Evolutionary conservation across 306 rosid genomes (phyloP).

Genomic region (Gastrolobium bilobum): DNA sequence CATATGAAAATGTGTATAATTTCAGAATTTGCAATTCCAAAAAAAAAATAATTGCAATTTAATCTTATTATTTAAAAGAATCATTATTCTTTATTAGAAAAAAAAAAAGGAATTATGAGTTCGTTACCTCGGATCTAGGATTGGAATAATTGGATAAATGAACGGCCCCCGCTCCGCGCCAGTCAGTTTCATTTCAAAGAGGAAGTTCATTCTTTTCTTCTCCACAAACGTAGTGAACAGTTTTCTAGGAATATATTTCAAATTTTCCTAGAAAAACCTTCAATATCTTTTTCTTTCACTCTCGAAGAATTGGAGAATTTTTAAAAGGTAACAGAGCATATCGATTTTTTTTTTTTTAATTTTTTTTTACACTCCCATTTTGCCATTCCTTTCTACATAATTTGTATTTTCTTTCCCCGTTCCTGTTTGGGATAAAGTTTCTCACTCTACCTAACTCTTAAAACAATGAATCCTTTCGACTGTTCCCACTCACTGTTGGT

Average conservation of each 20-base stretch:
- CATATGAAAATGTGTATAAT: neutral
- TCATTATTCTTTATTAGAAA: neutral
- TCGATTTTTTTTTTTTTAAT: slow-evolving; percentile 9
- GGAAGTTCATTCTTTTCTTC: slow-evolving; percentile 15
- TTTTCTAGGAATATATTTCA: slow-evolving; percentile 31
- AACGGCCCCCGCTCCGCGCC: slow-evolving; percentile 47
- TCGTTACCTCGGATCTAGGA: slow-evolving; percentile 41
- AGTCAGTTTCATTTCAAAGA: slow-evolving; percentile 46
- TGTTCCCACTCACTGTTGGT: neutral
- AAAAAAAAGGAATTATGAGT: neutral
- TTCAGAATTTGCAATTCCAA: neutral
- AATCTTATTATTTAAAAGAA: neutral
- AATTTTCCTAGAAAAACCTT: slow-evolving; percentile 1
- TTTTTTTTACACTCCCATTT: neutral
- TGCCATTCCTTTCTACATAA: slow-evolving; percentile 8
- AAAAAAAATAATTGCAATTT: neutral
- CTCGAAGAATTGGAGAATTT: neutral
- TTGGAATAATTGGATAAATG: neutral
- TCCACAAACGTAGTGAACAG: neutral
- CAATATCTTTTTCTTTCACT: neutral
- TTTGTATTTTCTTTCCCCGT: neutral
- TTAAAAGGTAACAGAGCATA: slow-evolving; percentile 37
- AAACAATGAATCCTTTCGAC: neutral
- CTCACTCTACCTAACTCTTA: neutral
- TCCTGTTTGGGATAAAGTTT: slow-evolving; percentile 48